phyloP scores from a whole-genome alignment of 257 asterid species.

The Paraleonurus japonicus region DNA sequence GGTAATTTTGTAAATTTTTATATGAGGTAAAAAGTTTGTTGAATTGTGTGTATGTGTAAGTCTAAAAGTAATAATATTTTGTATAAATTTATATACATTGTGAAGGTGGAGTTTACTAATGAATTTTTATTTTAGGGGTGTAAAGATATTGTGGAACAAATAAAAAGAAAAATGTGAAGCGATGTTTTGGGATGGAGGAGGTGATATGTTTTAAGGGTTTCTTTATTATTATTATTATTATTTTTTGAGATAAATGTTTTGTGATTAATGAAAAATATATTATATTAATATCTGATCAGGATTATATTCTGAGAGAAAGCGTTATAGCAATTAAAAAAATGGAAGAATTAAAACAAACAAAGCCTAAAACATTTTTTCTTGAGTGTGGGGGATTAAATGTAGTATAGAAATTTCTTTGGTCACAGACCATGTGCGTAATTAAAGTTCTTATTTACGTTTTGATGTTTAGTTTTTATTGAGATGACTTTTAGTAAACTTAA shows the following conservation, averaged over 20 bases:
- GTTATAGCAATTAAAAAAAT: background rate
- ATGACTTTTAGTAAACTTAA: conserved; percentile 16
- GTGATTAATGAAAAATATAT: background rate
- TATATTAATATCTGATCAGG: background rate
- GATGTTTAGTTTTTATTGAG: conserved; percentile 17
- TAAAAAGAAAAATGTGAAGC: too few relatives aligned
- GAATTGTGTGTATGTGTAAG: too few relatives aligned
- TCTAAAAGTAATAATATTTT: too few relatives aligned
- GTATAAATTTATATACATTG: too few relatives aligned
- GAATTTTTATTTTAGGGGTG: too few relatives aligned
- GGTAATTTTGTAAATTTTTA: too few relatives aligned
- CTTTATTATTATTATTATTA: too few relatives aligned
- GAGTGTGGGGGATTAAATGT: background rate
- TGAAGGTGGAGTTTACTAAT: too few relatives aligned
- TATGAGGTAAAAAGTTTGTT: too few relatives aligned
- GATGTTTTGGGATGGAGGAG: too few relatives aligned
- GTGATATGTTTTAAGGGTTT: background rate
- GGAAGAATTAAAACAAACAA: background rate
- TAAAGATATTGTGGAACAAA: too few relatives aligned
- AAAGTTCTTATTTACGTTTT: conserved; percentile 20
- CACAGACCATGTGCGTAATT: conserved; percentile 24
- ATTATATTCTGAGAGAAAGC: background rate
- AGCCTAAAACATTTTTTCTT: background rate
- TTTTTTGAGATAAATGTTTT: background rate
- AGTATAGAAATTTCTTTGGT: background rate